phyloP scores from a whole-genome alignment of 2,329 filamentous ascomycete species.

The Aspergillus luchuensis region DNA sequence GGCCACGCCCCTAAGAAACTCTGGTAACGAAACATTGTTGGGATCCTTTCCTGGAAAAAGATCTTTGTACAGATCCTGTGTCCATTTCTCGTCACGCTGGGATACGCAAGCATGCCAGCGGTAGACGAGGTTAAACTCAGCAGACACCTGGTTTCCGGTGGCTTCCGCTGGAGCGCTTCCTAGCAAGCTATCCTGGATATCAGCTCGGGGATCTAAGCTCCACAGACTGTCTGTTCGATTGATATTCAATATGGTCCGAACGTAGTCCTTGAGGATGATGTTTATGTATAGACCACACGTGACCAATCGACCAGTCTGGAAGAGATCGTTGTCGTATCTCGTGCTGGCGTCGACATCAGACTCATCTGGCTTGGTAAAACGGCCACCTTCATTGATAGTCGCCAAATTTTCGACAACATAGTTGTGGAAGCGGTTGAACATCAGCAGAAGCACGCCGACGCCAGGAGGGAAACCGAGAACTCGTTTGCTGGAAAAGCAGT shows the following conservation, averaged over 20 bases:
- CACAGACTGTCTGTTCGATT: conserved; percentile 62
- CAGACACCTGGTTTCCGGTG: conserved; percentile 67
- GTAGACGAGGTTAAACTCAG: conserved; percentile 69
- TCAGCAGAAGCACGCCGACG: conserved; percentile 67
- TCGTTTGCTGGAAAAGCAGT: conserved; percentile 68
- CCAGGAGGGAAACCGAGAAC: conserved; percentile 68
- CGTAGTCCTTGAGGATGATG: conserved; percentile 60
- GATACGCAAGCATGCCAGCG: conserved; percentile 66
- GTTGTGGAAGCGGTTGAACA: conserved; percentile 72
- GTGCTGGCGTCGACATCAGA: conserved; percentile 38
- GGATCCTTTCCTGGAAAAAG: conserved; percentile 47
- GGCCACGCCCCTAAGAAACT: conserved; percentile 44
- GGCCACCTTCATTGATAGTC: conserved; percentile 66
- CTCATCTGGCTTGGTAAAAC: conserved; percentile 61
- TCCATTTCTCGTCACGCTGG: conserved; percentile 63
- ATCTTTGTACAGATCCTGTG: conserved; percentile 56
- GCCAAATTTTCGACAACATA: conserved; percentile 64
- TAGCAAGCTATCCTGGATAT: conserved; percentile 53
- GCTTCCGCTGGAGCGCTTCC: conserved; percentile 55
- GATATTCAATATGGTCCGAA: conserved; percentile 62
- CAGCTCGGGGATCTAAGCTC: conserved; percentile 65
- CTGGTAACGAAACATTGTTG: conserved; percentile 36
- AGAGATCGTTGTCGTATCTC: conserved; percentile 48
- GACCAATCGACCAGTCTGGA: conserved; percentile 59
- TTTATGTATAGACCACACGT: conserved; percentile 59